Percentiles rank a stretch among this genome's conserved stretches.
These are phyloP conservation scores for Saturnispora bothae DNA, from an alignment of 805 yeast species.

Conservation along the genomic window DNA sequence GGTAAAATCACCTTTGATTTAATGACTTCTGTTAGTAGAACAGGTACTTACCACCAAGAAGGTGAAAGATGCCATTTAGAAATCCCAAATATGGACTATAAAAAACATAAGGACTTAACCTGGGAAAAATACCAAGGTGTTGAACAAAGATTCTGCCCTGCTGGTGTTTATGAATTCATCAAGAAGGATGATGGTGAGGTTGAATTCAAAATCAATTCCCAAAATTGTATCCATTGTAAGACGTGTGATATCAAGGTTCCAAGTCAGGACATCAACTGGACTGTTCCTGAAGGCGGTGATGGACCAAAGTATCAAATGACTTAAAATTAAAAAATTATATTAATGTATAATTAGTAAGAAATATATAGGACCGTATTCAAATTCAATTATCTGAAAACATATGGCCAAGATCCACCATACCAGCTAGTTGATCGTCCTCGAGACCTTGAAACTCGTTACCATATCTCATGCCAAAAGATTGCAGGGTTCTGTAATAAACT, in stretches of 20 bases:
- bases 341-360: no score
- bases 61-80: slow-evolving; percentile 86
- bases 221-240: slow-evolving; percentile 96
- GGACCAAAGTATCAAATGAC: slow-evolving; percentile 95
- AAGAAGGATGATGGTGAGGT: slow-evolving; percentile 43
- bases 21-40: slow-evolving; percentile 87
- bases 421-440: slow-evolving; percentile 13
- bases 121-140: slow-evolving; percentile 78
- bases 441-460: slow-evolving; percentile 19
- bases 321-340: slow-evolving; percentile 6
- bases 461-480: slow-evolving; percentile 17
- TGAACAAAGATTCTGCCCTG: slow-evolving; percentile 92
- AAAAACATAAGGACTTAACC: slow-evolving; percentile 54
- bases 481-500: slow-evolving; percentile 15
- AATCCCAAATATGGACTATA: slow-evolving; percentile 49
- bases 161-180: slow-evolving; percentile 91
- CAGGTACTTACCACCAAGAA: slow-evolving; percentile 94
- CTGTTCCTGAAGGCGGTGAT: slow-evolving; percentile 98
- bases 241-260: slow-evolving; percentile 98
- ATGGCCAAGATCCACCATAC: slow-evolving; percentile 21
- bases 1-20: slow-evolving; percentile 87
- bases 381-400: slow-evolving; percentile 17
- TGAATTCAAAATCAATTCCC: slow-evolving; percentile 86
- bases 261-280: slow-evolving; percentile 88
- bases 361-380: not conserved